Evolutionary conservation across 768 basidiomycete species (phyloP).

Genomic region (Macrolepiota albuminosa): DNA sequence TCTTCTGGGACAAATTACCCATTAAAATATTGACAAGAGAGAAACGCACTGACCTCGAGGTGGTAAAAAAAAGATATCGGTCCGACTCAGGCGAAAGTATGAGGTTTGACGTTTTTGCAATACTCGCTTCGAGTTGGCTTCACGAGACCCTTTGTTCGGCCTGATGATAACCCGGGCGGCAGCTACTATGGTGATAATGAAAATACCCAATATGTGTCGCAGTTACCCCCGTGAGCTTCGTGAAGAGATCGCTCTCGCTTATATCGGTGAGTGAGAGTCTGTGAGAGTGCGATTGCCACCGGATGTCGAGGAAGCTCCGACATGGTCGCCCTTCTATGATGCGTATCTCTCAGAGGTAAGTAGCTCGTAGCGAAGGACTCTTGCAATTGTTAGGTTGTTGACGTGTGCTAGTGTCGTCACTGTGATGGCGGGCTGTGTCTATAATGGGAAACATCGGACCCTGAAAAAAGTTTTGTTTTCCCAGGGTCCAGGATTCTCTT

Average conservation of each 20-base stretch:
- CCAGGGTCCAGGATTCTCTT: slow-evolving; percentile 14
- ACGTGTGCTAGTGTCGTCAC: not conserved
- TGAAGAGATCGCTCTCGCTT: not conserved
- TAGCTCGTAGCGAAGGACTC: not conserved
- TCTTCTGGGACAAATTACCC: not conserved
- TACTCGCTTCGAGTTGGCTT: not conserved
- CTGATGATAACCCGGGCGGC: not conserved
- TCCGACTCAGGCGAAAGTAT: not conserved
- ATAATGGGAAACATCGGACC: slow-evolving; percentile 16
- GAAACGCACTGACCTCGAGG: slow-evolving; percentile 13
- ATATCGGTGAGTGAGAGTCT: not conserved
- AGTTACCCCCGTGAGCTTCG: slow-evolving; percentile 1
- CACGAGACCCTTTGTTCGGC: not conserved
- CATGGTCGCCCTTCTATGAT: not conserved
- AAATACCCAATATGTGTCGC: not conserved
- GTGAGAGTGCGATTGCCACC: not conserved
- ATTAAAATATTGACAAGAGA: slow-evolving; percentile 3
- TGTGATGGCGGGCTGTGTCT: slow-evolving; percentile 3
- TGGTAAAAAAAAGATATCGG: not conserved
- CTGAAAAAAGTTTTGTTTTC: slow-evolving; percentile 25
- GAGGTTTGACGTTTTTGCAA: not conserved
- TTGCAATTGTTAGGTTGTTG: not conserved
- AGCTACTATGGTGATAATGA: not conserved
- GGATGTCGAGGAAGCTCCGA: not conserved
- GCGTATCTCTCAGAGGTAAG: not conserved